Evolutionary conservation across 192 early-diverging fungal species (phyloP).

Genomic region (Backusella circina): DNA sequence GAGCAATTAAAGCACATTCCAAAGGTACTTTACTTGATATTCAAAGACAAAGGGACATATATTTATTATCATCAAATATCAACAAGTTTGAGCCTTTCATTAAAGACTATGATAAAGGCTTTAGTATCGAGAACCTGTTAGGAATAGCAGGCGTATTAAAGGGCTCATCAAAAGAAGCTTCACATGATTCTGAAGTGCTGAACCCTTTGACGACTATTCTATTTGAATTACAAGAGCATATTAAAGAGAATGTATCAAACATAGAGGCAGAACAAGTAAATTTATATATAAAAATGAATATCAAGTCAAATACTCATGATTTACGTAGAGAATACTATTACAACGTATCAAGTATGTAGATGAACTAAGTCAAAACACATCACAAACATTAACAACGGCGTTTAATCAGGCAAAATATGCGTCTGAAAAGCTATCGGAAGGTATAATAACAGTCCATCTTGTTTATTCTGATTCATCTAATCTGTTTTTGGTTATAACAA

Average conservation of each 20-base stretch:
- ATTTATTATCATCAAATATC: background rate
- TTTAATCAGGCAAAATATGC: background rate
- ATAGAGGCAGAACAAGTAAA: background rate
- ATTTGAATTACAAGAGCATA: background rate
- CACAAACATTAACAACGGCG: background rate
- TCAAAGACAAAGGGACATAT: background rate
- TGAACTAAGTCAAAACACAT: background rate
- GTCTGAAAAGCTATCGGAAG: conserved; percentile 1
- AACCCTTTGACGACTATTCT: background rate
- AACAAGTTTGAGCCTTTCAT: conserved; percentile 2
- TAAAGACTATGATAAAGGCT: conserved; percentile 9
- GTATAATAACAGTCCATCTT: background rate
- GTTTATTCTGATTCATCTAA: background rate
- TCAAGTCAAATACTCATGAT: background rate
- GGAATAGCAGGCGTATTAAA: background rate
- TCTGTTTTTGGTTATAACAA: background rate
- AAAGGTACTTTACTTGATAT: background rate
- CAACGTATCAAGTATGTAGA: conserved; percentile 5
- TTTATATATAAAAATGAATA: background rate
- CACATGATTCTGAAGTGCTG: background rate
- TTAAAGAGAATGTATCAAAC: background rate
- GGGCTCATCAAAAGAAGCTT: background rate
- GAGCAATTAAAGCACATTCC: background rate
- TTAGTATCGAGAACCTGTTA: background rate
- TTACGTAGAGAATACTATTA: background rate